Conservation (phyloP, 208 protist genomes). For the Chromosphaera perkinsii region DNA sequence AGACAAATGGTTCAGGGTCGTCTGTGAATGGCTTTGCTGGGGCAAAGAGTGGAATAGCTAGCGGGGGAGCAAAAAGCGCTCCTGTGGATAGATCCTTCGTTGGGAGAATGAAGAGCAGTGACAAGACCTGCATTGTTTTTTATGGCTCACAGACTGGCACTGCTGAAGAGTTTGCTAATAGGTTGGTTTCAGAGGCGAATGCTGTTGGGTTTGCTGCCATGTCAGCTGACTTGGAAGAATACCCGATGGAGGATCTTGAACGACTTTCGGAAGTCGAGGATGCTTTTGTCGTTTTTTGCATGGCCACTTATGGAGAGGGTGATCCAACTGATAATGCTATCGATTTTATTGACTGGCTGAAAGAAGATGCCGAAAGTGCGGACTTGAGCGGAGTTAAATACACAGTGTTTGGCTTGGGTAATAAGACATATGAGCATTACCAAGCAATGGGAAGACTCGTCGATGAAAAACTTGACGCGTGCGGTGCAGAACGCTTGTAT, state of each 20-base stretch:
- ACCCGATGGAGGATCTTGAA: conserved; percentile 32
- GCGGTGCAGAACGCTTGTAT: conserved; percentile 51
- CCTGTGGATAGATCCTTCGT: conserved; percentile 4
- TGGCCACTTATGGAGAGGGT: conserved; percentile 73
- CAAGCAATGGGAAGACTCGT: conserved; percentile 57
- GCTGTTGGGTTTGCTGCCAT: conserved; percentile 46
- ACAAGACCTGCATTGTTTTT: conserved; percentile 43
- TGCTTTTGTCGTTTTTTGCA: conserved; percentile 55
- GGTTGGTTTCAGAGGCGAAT: conserved; percentile 54
- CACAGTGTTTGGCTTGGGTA: conserved; percentile 76
- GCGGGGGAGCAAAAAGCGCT: no score
- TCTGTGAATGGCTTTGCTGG: no score
- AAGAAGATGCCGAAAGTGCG: conserved; percentile 14
- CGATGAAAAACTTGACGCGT: conserved; percentile 48
- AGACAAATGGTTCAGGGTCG: no score
- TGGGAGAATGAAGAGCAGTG: conserved; percentile 13
- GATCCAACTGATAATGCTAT: conserved; percentile 72
- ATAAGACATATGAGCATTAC: conserved; percentile 90
- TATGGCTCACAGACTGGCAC: conserved; percentile 73
- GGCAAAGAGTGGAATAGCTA: no score
- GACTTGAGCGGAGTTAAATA: conserved; percentile 30
- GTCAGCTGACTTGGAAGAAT: conserved; percentile 52
- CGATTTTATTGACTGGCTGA: conserved; percentile 57
- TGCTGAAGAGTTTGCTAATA: conserved; percentile 65
- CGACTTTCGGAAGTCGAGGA: conserved; percentile 25